Evolutionary conservation across 2,329 filamentous ascomycete species (phyloP), one percentile per base, ranked within the genome.

Genomic region (Coniochaeta sp.): DNA sequence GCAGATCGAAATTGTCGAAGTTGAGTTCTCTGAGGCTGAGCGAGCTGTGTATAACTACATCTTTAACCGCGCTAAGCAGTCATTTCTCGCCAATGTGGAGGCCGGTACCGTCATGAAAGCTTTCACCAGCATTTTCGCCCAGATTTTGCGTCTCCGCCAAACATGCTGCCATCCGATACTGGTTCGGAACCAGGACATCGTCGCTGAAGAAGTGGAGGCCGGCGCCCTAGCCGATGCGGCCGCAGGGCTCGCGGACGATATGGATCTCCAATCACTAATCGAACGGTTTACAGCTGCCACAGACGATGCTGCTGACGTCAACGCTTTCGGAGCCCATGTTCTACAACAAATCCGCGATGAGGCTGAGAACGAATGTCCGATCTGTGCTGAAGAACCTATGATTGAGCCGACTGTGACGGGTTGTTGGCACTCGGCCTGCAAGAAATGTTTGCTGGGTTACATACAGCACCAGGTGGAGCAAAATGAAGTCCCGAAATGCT

Each of bases 371-470:
- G 95, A 99, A 76, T 99, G 95, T 68, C 93, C 95, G 0, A 90
- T 99, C 58, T 99, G 95, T 74, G 86, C 90, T 4, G 93, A 98
- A 72, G 95, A 98, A 72, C 92, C 93, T 3, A 98, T 98, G 92
- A 84, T 91, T 44, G 89, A 97, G 59, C 93, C 96, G 70, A 89
- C 90, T 0, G 95, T 99, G 1, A 98, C 95, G 0, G 91, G 91
- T 0, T 99, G 95, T 74, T 99, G 95, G 92, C 95, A 99, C 73
- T 96, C 91, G 36, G 93, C 95, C 0, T 99, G 95, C 77, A 96
- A 95, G 74, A 89, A 90, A 63, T 99, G 95, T 68, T 77, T 98
- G n/a, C 77, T 96, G 1, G 87, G 91, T 66, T 96, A 91, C 67
- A 96, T 99, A 69, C 86, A 89, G 64, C 92, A 96, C 68, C 89